phyloP scores from a whole-genome alignment of 2,329 filamentous ascomycete genomes.

The Phaeosphaeriaceae sp. region DNA sequence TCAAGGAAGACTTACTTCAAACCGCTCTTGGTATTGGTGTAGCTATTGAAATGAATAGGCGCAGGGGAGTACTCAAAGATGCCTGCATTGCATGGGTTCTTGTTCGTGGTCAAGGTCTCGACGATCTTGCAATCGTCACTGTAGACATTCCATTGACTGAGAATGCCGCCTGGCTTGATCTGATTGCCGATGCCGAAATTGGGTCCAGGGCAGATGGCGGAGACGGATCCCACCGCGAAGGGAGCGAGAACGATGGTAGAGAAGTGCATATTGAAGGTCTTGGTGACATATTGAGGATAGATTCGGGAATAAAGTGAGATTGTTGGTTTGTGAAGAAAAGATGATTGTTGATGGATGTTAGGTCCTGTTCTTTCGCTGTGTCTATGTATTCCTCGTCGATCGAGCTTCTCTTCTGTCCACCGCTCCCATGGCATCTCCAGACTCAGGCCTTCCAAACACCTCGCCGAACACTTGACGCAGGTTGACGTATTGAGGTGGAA shows the following conservation, averaged over 20 bases:
- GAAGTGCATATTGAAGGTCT: neutral
- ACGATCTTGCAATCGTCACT: neutral
- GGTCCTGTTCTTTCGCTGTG: neutral
- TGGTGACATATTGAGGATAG: too few species aligned
- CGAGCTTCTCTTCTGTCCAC: neutral
- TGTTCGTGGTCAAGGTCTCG: neutral
- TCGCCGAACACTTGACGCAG: neutral
- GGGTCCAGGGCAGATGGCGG: neutral
- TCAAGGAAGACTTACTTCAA: neutral
- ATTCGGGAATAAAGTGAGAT: too few species aligned
- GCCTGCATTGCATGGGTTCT: neutral
- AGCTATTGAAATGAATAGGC: neutral
- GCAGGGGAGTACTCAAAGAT: neutral
- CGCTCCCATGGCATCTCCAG: neutral
- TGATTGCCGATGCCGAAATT: neutral
- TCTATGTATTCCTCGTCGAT: neutral
- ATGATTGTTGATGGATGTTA: neutral
- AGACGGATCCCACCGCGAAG: neutral
- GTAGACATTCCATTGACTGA: neutral
- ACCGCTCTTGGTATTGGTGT: neutral
- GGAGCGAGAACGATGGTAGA: neutral
- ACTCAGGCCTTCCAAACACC: neutral
- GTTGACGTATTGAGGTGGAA: neutral
- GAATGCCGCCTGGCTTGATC: neutral
- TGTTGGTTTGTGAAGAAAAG: neutral